A percentile compares a stretch with the other conserved stretches of the same genome.
Evolutionary conservation across 768 basidiomycete genomes (phyloP).

Genomic region (Trametes maxima): DNA sequence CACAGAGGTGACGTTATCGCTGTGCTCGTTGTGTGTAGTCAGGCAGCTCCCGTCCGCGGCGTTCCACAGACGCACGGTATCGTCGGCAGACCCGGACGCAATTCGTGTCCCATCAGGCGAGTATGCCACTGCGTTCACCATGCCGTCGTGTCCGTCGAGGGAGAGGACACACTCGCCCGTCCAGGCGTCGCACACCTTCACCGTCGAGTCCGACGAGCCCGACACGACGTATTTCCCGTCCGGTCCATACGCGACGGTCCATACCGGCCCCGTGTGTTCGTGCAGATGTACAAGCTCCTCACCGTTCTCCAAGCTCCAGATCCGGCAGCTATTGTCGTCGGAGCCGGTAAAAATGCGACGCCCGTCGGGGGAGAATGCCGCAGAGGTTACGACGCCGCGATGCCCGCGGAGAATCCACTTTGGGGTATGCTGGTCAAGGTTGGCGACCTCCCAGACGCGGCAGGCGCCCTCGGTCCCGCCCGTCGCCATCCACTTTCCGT

Average conservation of each 20-base stretch:
- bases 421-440: neutral
- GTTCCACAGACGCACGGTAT: conserved; percentile 31
- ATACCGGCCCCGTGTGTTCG: conserved; percentile 27
- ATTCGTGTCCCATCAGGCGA: conserved; percentile 34
- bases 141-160: conserved; percentile 24
- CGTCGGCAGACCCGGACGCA: conserved; percentile 34
- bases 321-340: conserved; percentile 8
- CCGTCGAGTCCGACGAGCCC: conserved; percentile 29
- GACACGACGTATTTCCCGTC: conserved; percentile 31
- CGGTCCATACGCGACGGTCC: conserved; percentile 35
- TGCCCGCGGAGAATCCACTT: conserved; percentile 6
- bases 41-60: conserved; percentile 7
- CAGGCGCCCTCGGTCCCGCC: conserved; percentile 13
- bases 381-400: neutral
- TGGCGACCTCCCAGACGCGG: conserved; percentile 8
- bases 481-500: conserved; percentile 17
- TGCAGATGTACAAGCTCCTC: conserved; percentile 11
- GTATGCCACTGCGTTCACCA: conserved; percentile 28
- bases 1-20: conserved; percentile 18
- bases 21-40: conserved; percentile 21
- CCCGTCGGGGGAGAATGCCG: conserved; percentile 22
- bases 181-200: conserved; percentile 32
- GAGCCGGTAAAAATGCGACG: conserved; percentile 4
- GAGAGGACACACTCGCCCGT: conserved; percentile 13
- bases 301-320: conserved; percentile 47